Base-by-base conservation (phyloP, 1,284 basidiomycete genomes). In the Ustilago sp. region DNA sequence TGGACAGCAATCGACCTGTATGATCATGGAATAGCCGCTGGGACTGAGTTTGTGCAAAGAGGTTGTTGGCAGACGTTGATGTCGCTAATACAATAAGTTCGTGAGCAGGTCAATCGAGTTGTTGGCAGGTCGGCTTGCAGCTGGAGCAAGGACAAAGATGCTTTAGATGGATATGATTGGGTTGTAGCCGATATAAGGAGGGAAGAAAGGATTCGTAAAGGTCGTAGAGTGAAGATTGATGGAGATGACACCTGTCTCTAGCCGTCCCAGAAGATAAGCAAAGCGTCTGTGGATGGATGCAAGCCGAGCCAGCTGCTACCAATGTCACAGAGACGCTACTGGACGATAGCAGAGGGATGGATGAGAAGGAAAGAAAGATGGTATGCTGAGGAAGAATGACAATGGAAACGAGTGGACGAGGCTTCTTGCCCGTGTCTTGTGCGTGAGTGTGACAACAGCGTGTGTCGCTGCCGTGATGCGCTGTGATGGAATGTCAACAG, bases 21-120 rank as follows among this genome's bases (percentile, higher is more conserved):
- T 45, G 55, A 32, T 56, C 59, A 67, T 61, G 53, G 8, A 15
- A 31, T 7, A 45, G 43, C n/a, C 43, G 43, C 43, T 45, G n/a
- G 28, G 35, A 32, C 19, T 23, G 17, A 52, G 45, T 8, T 50
- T 31, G 8, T 50, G 31, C 2, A 8, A 50, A 13, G 31, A 19
- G 19, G 39, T 41, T 41, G 13, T 41, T 41, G 15, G 39, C 23
- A 17, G 39, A 12, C 17, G 39, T 15, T 41, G 39, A 15, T 13
- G 39, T 41, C 15, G 39, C 7, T 41, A 6, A 6, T n/a, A 17
- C 15, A 13, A 17, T 41, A 28, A 28, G 23, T 28, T 28, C 23
- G 23, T 28, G 23, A 28, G 23, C 23, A 28, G 23, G 23, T 28
- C 23, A 28, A 28, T 28, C 3, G 23, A 3, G 23, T 28, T 28